These are phyloP conservation scores for Copromyces sp. DNA, from an alignment of 495 filamentous ascomycete species.

Conservation along the genomic window DNA sequence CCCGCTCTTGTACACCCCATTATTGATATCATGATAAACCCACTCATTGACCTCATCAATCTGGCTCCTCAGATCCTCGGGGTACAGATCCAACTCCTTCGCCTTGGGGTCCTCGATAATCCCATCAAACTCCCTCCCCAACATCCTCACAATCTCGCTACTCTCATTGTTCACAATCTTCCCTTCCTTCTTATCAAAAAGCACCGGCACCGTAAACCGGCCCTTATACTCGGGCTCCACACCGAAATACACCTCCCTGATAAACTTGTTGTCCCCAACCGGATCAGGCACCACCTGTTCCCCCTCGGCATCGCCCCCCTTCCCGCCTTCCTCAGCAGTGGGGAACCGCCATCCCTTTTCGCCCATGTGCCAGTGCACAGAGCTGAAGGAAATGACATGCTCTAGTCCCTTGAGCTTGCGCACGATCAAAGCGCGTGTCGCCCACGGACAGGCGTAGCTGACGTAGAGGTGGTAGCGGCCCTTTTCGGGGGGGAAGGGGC, in stretches of 20 bases:
- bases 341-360: slow-evolving; percentile 69
- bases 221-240: slow-evolving; percentile 60
- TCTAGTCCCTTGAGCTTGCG: slow-evolving; percentile 73
- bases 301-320: slow-evolving; percentile 48
- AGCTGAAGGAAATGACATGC: slow-evolving; percentile 56
- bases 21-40: slow-evolving; percentile 58
- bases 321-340: slow-evolving; percentile 45
- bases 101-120: slow-evolving; percentile 39
- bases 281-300: slow-evolving; percentile 45
- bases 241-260: slow-evolving; percentile 64
- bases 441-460: slow-evolving; percentile 71
- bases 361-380: slow-evolving; percentile 58
- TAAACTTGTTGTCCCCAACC: slow-evolving; percentile 48
- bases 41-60: slow-evolving; percentile 57
- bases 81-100: slow-evolving; percentile 44
- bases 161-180: slow-evolving; percentile 81
- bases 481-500: slow-evolving; percentile 62
- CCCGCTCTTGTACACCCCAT: slow-evolving; percentile 62
- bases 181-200: slow-evolving; percentile 65
- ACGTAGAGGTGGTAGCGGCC: slow-evolving; percentile 76
- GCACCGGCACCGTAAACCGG: slow-evolving; percentile 67
- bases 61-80: slow-evolving; percentile 36
- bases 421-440: slow-evolving; percentile 65
- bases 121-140: slow-evolving; percentile 47
- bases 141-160: slow-evolving; percentile 69